Evolutionary conservation across 2,329 filamentous ascomycete species (phyloP), one percentile per base, ranked within the genome.

Genomic region (Calycina marina): DNA sequence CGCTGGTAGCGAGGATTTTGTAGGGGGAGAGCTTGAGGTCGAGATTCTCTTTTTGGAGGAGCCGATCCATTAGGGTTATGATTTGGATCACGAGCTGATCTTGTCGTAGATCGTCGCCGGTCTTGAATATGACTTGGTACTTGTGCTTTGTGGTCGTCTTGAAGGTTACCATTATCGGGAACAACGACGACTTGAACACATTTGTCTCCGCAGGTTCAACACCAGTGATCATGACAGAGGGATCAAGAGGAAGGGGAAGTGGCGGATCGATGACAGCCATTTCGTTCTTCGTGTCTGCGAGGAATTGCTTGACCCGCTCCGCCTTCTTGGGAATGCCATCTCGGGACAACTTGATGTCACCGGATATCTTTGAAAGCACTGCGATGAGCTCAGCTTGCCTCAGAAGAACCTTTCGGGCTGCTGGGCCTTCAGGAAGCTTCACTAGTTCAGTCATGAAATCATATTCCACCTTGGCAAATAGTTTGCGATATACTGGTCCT

Each of bases 51-150:
- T 96, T 94, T 38, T 83, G 82, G 4, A 98, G 67, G 1, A 98
- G 71, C 37, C 88, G 82, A 49, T 98, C 90, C 90, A 98, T 98
- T 11, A 98, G 68, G 0, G 84, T 93, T 53, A 98, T 94, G 50
- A 96, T 96, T 50, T 83, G 90, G 34, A 98, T 92, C 20, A 98
- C 88, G 2, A 98, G 71, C 52, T 98, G 90, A 51, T 98, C 90
- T 56, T 98, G 90, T 10, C 90, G 80, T 31, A 98, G 65, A 52
- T 98, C 90, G 52, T 98, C 90, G 20, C 90, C 90, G 1, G 85
- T 85, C 56, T 98, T 98, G 70, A 98, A 98, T 32, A 96, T 79
- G 41, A 98, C 80, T 6, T 88, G 79, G 51, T 96, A 98, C 38
- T 77, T 79, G 24, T 67, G 69, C 5, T 81, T 82, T 2, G 70